Percentiles rank a stretch among this genome's conserved stretches.
These are phyloP conservation scores for Thinopyrum elongatum DNA, from an alignment of 176 grass and related monocot species.

Conservation along the genomic window DNA sequence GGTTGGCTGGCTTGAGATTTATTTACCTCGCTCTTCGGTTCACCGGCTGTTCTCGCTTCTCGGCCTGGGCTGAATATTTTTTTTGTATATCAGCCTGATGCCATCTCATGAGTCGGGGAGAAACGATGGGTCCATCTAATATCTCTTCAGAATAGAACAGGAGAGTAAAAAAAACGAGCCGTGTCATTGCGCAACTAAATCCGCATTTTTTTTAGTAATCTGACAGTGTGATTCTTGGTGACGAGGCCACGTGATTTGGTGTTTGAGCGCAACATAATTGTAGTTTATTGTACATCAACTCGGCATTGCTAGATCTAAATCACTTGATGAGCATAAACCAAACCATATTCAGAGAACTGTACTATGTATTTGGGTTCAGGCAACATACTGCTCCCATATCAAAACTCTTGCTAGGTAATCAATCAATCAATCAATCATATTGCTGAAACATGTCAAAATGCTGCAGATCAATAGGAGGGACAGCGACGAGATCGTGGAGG, in stretches of 20 bases:
- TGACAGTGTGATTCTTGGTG: neutral
- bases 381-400: neutral
- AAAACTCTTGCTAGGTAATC: neutral
- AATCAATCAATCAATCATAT: neutral
- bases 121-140: neutral
- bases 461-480: constrained; percentile 22
- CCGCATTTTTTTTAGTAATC: neutral
- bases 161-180: neutral
- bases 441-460: neutral
- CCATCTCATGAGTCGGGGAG: neutral
- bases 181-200: neutral
- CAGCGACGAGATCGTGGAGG: constrained; percentile 26
- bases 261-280: neutral
- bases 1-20: neutral
- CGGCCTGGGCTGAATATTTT: no score
- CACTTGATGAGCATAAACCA: neutral
- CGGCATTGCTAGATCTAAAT: neutral
- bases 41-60: no score
- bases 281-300: neutral
- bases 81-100: neutral
- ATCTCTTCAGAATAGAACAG: neutral
- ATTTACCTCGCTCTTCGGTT: neutral
- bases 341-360: neutral
- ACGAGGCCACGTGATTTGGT: neutral
- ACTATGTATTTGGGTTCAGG: neutral